A percentile compares a stretch with the other conserved stretches of the same genome.
Evolutionary conservation across 1,284 basidiomycete species (phyloP).

Genomic region (Tremellales sp.): DNA sequence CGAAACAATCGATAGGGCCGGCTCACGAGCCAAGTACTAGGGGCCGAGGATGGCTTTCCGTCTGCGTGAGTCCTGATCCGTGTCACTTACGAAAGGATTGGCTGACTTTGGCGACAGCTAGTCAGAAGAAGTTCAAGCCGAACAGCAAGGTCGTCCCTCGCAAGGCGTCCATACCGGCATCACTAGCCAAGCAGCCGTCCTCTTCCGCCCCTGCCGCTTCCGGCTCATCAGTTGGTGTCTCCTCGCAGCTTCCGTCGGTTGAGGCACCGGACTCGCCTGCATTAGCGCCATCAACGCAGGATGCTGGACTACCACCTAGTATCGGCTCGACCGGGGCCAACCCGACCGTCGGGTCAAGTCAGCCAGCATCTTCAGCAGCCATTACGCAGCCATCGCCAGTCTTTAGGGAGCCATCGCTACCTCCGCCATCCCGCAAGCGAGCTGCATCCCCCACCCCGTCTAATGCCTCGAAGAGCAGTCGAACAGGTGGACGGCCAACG

Average conservation of each 20-base stretch:
- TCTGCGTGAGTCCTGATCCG: constrained; percentile 15
- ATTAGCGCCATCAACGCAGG: neutral
- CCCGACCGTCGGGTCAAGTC: neutral
- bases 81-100: neutral
- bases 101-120: constrained; percentile 14
- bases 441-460: neutral
- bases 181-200: neutral
- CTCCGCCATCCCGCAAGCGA: neutral
- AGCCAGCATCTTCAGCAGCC: neutral
- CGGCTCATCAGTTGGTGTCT: too few relatives aligned
- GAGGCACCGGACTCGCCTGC: too few relatives aligned
- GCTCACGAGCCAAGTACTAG: too few relatives aligned
- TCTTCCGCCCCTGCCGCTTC: too few relatives aligned
- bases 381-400: neutral
- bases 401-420: neutral
- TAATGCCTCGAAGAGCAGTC: neutral
- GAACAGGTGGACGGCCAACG: neutral
- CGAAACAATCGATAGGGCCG: too few relatives aligned
- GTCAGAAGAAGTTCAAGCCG: constrained; percentile 34
- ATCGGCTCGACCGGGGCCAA: neutral
- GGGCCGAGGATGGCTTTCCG: constrained; percentile 23
- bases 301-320: neutral
- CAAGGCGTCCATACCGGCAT: constrained; percentile 1
- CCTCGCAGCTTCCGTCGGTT: too few relatives aligned
- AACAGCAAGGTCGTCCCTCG: constrained; percentile 14